These are phyloP conservation scores for Russula lepida DNA, from an alignment of 768 basidiomycete species.

Conservation along the genomic window DNA sequence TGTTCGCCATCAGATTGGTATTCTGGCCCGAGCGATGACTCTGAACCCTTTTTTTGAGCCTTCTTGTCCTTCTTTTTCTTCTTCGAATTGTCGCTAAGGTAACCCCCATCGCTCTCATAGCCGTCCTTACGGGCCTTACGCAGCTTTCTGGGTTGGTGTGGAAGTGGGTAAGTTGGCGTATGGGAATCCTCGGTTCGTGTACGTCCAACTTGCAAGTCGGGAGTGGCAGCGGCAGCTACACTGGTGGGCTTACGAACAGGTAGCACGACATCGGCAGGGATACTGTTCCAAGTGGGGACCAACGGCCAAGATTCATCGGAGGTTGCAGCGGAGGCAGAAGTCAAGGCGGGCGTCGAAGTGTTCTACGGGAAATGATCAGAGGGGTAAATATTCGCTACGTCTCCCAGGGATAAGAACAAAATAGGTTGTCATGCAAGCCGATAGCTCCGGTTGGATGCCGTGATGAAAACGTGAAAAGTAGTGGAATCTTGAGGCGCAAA, in stretches of 20 bases:
- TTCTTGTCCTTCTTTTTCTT: constrained; percentile 25
- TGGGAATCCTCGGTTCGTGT: constrained; percentile 3
- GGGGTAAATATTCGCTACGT: neutral
- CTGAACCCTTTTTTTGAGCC: constrained; percentile 22
- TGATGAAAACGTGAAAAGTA: neutral
- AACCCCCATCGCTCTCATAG: constrained; percentile 28
- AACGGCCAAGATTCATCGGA: constrained; percentile 37
- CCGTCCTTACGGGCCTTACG: constrained; percentile 24
- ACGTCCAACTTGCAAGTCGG: neutral
- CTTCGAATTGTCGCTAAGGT: constrained; percentile 24
- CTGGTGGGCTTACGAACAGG: neutral
- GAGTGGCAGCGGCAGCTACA: neutral
- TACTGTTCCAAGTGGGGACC: constrained; percentile 16
- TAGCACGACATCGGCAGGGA: constrained; percentile 6
- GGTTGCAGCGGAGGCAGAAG: constrained; percentile 34
- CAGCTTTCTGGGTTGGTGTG: constrained; percentile 24
- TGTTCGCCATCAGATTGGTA: constrained; percentile 30
- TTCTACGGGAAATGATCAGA: constrained; percentile 19
- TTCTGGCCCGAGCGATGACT: constrained; percentile 21
- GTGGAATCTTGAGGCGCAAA: no score
- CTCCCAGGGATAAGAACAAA: neutral
- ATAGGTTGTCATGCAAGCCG: neutral
- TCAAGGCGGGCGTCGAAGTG: constrained; percentile 30
- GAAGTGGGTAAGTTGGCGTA: neutral
- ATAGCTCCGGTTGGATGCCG: neutral